A percentile compares a stretch with the other conserved stretches of the same genome.
phyloP scores from a whole-genome alignment of 805 yeast genomes.

The Candida coquimbonensis region DNA sequence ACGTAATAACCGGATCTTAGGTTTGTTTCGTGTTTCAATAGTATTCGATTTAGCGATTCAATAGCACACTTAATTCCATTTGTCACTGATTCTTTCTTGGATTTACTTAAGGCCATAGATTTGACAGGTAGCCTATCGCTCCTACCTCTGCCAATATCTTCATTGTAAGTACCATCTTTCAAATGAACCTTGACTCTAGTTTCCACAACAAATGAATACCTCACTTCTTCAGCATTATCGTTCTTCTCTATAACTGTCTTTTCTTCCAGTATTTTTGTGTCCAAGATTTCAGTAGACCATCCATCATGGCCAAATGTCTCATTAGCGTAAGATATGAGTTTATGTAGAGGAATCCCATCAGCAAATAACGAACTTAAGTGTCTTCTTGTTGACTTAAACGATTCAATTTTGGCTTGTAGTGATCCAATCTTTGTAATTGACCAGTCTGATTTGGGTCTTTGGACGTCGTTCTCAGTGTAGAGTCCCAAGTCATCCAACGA shows the following conservation, averaged over 20 bases:
- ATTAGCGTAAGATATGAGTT: slow-evolving; percentile 37
- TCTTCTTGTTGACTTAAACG: slow-evolving; percentile 4
- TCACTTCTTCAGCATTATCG: slow-evolving; percentile 7
- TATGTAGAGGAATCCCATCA: slow-evolving; percentile 25
- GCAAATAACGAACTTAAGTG: slow-evolving; percentile 1
- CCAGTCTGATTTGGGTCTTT: slow-evolving; percentile 38
- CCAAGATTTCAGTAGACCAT: slow-evolving; percentile 41
- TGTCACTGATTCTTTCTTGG: slow-evolving; percentile 80
- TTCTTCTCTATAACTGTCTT: slow-evolving; percentile 7
- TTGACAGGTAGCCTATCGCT: slow-evolving; percentile 55
- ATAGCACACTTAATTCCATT: slow-evolving; percentile 77
- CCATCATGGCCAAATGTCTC: slow-evolving; percentile 51
- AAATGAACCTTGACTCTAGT: slow-evolving; percentile 58
- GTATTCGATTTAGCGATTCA: slow-evolving; percentile 69
- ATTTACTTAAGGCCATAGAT: slow-evolving; percentile 71
- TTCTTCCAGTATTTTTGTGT: slow-evolving; percentile 14
- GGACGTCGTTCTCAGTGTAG: neutral
- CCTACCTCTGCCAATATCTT: slow-evolving; percentile 70
- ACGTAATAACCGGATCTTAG: slow-evolving; percentile 27
- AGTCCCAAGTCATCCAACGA: slow-evolving; percentile 2
- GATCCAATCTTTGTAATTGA: slow-evolving; percentile 40
- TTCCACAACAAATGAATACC: slow-evolving; percentile 26
- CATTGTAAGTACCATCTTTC: slow-evolving; percentile 77
- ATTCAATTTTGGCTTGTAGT: slow-evolving; percentile 41
- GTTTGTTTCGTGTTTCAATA: slow-evolving; percentile 28